Percentiles rank a stretch among this genome's conserved stretches.
Evolutionary conservation across 2,329 filamentous ascomycete genomes (phyloP).

Genomic region (Grosmannia clavigera): DNA sequence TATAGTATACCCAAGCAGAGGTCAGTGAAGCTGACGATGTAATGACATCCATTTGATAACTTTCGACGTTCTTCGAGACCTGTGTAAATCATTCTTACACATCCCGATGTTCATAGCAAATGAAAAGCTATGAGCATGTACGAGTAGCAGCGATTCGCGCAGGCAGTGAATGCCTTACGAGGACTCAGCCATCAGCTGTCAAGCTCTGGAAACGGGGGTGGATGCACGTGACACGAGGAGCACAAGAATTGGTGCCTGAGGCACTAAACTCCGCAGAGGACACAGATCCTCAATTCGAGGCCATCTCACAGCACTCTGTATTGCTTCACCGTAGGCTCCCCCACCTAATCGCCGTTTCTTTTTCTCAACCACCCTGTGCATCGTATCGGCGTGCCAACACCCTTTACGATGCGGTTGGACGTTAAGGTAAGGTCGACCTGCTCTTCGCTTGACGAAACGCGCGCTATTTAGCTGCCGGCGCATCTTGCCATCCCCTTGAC

Average conservation of each 20-base stretch:
- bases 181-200: no score
- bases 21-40: no score
- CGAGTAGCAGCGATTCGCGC: no score
- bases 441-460: not conserved
- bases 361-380: not conserved
- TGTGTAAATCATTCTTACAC: no score
- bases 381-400: constrained; percentile 1
- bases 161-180: no score
- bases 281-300: constrained; percentile 2
- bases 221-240: not conserved
- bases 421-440: constrained; percentile 10
- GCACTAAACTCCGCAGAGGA: constrained; percentile 5
- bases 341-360: not conserved
- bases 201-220: no score
- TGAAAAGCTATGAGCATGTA: no score
- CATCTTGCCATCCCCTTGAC: not conserved
- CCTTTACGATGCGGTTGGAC: constrained; percentile 14
- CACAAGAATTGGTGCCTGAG: not conserved
- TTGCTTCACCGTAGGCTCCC: constrained; percentile 2
- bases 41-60: no score
- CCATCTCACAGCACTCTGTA: not conserved
- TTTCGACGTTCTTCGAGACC: no score
- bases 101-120: no score
- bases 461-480: not conserved
- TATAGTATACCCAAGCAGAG: no score